phyloP scores from a whole-genome alignment of 176 grass and related monocot species.

The Avena eriantha region DNA sequence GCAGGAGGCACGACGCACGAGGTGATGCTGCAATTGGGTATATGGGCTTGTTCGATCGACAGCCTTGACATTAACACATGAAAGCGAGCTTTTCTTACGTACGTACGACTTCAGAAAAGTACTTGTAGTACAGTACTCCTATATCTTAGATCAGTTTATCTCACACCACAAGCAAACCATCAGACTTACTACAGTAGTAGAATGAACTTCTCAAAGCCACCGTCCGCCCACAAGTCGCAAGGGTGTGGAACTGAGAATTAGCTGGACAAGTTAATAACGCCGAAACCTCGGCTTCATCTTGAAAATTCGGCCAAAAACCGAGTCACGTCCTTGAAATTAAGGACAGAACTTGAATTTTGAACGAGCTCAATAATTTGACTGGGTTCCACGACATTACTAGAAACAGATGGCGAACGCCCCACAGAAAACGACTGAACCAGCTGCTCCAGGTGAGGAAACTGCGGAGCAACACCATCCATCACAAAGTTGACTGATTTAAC shows the following conservation, averaged over 20 bases:
- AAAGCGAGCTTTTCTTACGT: background rate
- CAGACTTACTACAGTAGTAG: background rate
- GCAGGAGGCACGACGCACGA: too few species aligned
- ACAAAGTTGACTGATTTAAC: background rate
- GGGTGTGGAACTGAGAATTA: background rate
- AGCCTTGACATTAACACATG: background rate
- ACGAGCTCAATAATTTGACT: background rate
- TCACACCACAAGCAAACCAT: background rate
- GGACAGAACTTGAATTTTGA: background rate
- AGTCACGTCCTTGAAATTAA: background rate
- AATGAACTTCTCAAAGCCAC: background rate
- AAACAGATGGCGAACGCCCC: background rate
- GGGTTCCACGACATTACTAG: background rate
- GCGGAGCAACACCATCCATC: background rate
- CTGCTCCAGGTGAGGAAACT: background rate
- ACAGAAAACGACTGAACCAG: constrained; percentile 19
- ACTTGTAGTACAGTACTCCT: background rate
- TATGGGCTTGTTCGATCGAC: background rate
- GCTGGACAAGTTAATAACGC: background rate
- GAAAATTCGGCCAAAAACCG: background rate
- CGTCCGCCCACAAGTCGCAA: background rate
- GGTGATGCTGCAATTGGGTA: background rate
- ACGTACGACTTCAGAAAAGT: background rate
- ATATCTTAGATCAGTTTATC: background rate
- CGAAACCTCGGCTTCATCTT: background rate